Evolutionary conservation across 768 basidiomycete species (phyloP).

Genomic region (Kwoniella sp.): DNA sequence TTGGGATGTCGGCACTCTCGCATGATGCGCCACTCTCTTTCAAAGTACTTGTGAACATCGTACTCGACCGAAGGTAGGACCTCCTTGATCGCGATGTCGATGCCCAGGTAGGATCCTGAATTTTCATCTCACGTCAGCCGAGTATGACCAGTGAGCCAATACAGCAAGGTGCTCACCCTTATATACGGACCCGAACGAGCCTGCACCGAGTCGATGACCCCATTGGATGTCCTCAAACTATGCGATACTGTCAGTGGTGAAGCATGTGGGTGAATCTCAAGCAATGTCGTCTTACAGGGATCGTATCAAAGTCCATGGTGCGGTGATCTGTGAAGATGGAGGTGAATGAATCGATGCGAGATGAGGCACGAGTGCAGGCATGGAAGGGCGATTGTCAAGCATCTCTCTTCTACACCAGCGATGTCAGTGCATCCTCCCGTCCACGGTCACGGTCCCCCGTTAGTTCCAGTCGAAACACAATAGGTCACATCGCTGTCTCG

Average conservation of each 20-base stretch:
- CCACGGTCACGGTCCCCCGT: background rate
- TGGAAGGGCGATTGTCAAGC: background rate
- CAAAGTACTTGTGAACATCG: conserved; percentile 90
- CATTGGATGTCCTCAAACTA: conserved; percentile 47
- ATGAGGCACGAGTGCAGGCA: background rate
- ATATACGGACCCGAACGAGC: conserved; percentile 47
- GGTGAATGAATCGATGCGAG: background rate
- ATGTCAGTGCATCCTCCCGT: background rate
- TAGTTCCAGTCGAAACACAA: background rate
- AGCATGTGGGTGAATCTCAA: background rate
- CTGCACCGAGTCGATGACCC: conserved; percentile 41
- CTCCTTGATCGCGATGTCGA: conserved; percentile 94
- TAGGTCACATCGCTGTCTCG: no score
- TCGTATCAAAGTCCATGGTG: conserved; percentile 41
- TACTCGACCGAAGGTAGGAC: conserved; percentile 86
- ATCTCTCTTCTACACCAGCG: background rate
- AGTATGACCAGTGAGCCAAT: background rate
- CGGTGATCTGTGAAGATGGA: background rate
- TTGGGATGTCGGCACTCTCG: conserved; percentile 85
- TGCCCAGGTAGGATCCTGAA: conserved; percentile 80
- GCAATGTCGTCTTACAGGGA: conserved; percentile 29
- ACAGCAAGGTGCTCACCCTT: conserved; percentile 31
- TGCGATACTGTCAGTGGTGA: background rate
- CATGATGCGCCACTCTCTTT: conserved; percentile 98
- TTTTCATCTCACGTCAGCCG: background rate